Evolutionary conservation across 257 asterid species (phyloP).

Genomic region (Lycium ferocissimum): DNA sequence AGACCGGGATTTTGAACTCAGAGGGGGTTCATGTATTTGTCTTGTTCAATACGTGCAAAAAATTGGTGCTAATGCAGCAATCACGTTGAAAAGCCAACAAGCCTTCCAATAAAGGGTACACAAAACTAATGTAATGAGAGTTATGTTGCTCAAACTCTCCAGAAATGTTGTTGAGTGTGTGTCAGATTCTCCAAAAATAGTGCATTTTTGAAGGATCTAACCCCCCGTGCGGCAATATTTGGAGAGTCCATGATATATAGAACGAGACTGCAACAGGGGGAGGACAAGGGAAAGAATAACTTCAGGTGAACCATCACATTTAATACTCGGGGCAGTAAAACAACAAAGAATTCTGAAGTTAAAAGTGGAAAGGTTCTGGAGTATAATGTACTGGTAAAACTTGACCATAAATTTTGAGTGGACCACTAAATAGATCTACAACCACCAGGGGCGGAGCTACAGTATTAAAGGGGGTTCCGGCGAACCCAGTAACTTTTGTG

Average conservation of each 20-base stretch:
- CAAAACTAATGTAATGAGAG: background rate
- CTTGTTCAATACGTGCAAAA: background rate
- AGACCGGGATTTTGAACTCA: too few relatives aligned
- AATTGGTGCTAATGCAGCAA: too few relatives aligned
- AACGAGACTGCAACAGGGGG: background rate
- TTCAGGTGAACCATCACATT: background rate
- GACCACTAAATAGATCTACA: background rate
- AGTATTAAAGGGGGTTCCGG: too few relatives aligned
- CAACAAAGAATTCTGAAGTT: background rate
- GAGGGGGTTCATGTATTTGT: background rate
- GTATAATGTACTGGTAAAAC: background rate
- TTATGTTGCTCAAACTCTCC: background rate
- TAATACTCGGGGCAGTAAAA: background rate
- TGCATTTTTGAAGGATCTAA: too few relatives aligned
- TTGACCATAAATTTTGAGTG: slow-evolving; percentile 11
- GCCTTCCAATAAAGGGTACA: background rate
- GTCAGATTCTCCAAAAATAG: too few relatives aligned
- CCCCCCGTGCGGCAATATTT: too few relatives aligned
- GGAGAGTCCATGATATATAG: too few relatives aligned
- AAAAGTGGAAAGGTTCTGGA: background rate
- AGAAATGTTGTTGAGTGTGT: too few relatives aligned
- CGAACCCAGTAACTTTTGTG: too few relatives aligned
- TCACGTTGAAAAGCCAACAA: too few relatives aligned
- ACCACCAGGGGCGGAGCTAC: too few relatives aligned
- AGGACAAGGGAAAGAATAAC: background rate